Evolutionary conservation across 495 filamentous ascomycete species (phyloP).

Genomic region (Cladorrhinum samala): DNA sequence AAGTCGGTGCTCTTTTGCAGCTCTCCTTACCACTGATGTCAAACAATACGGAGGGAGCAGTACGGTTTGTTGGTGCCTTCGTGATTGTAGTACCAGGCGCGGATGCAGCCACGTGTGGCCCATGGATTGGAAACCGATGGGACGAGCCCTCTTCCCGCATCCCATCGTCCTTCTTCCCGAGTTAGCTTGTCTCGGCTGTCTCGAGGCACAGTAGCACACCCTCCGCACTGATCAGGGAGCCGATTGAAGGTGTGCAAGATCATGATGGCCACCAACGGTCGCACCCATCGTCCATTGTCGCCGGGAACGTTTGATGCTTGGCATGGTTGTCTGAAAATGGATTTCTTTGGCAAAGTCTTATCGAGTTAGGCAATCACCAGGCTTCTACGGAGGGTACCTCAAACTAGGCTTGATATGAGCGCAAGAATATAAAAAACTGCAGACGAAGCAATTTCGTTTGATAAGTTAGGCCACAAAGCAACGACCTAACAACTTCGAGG

Average conservation of each 20-base stretch:
- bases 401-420: constrained; percentile 3
- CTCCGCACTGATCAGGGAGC: not conserved
- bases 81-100: too few species aligned
- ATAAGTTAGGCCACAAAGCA: not conserved
- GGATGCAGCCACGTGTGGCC: constrained; percentile 11
- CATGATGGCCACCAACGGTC: not conserved
- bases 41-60: not conserved
- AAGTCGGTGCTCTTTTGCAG: not conserved
- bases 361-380: constrained; percentile 7
- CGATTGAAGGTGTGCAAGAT: not conserved
- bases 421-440: not conserved
- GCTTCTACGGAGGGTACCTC: constrained; percentile 3
- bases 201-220: not conserved
- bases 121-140: constrained; percentile 1
- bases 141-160: not conserved
- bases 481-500: too few species aligned
- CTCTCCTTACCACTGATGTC: not conserved
- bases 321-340: not conserved
- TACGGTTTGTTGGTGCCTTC: not conserved
- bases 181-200: constrained; percentile 3
- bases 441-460: not conserved
- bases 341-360: not conserved
- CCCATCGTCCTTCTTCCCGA: not conserved
- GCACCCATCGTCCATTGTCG: too few species aligned
- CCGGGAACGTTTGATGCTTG: constrained; percentile 2